Base-by-base conservation (phyloP, 2,329 filamentous ascomycete species). In the Talaromyces sp. region DNA sequence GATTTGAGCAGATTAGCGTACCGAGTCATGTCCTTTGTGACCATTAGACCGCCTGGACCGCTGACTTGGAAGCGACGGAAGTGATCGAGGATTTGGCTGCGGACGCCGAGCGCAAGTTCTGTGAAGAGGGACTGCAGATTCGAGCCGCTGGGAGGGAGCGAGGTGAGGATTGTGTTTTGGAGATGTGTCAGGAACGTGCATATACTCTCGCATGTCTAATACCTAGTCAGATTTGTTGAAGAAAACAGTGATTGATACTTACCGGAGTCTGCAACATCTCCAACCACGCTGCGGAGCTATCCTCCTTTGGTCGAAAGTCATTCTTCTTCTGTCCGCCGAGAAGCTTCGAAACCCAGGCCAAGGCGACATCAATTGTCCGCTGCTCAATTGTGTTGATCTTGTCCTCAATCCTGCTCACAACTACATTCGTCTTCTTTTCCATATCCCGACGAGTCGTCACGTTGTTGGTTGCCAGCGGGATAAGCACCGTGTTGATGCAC, bases 61-160 rank as follows among this genome's bases (percentile, higher is more conserved):
- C 93, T 97, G 69, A 99, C 92, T 67, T 90, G 88, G 80, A 96
- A 99, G 73, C 92, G 93, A 73, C 96, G 95, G 80, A 98, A 92
- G 79, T 99, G 95, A 68, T 95, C 91, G 68, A 99, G 88, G 4
- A 99, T 85, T 10, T 96, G 85, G 59, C 85, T 81, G 69, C 93
- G 89, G 41, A 97, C 84, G 10, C 90, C 89, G 15, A 93, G 81
- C 1, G 92, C 93, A 25, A 98, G 86, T 79, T 98, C 94, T 66
- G 89, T 89, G 62, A 90, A 88, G 74, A 98, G 91, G 58, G 89
- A 85, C 63, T 91, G 89, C 1, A 96, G 85, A 71, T 98, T 98
- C 49, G 89, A 86, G 72, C 93, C 91, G 63, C 74, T 78, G 10
- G 75, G 70, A 39, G 78, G 76, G 17, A 99, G 84, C 3, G 93